phyloP scores from a whole-genome alignment of 2,329 filamentous ascomycete species.

The Aspergillus sp. region DNA sequence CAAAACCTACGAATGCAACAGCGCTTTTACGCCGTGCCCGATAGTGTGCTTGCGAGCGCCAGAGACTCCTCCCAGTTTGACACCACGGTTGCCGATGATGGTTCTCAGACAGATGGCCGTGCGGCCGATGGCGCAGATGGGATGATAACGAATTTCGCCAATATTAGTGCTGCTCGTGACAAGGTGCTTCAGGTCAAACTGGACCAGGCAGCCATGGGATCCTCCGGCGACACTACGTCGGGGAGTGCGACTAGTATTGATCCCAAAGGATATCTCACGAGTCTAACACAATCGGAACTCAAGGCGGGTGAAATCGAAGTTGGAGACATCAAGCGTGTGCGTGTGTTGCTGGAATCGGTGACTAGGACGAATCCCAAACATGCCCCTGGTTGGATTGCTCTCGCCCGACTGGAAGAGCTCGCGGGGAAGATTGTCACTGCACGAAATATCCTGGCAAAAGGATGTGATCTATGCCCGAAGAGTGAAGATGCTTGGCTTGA shows the following conservation, averaged over 20 bases:
- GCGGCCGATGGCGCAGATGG: slow-evolving; percentile 66
- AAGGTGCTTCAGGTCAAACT: slow-evolving; percentile 94
- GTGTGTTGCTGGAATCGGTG: slow-evolving; percentile 91
- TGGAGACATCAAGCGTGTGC: slow-evolving; percentile 92
- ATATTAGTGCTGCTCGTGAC: slow-evolving; percentile 94
- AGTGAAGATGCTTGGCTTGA: slow-evolving; percentile 96
- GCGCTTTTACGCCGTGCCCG: slow-evolving; percentile 93
- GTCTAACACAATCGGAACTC: slow-evolving; percentile 78
- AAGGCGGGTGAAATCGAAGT: slow-evolving; percentile 82
- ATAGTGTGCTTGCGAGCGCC: slow-evolving; percentile 89
- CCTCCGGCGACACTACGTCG: slow-evolving; percentile 68
- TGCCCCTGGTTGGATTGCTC: slow-evolving; percentile 93
- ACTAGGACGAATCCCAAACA: slow-evolving; percentile 97
- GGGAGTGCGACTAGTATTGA: slow-evolving; percentile 92
- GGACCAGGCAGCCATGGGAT: slow-evolving; percentile 80
- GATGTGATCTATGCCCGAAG: slow-evolving; percentile 88
- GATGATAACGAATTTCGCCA: slow-evolving; percentile 96
- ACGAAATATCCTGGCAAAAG: slow-evolving; percentile 82
- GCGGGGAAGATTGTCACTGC: slow-evolving; percentile 91
- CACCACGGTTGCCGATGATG: slow-evolving; percentile 86
- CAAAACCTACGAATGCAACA: slow-evolving; percentile 71
- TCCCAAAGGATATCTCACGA: slow-evolving; percentile 94
- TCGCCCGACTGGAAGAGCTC: slow-evolving; percentile 87
- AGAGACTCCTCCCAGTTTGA: slow-evolving; percentile 80
- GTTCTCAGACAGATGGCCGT: slow-evolving; percentile 54